Conservation (phyloP, 805 yeast genomes). For the Kazachstania africana region DNA sequence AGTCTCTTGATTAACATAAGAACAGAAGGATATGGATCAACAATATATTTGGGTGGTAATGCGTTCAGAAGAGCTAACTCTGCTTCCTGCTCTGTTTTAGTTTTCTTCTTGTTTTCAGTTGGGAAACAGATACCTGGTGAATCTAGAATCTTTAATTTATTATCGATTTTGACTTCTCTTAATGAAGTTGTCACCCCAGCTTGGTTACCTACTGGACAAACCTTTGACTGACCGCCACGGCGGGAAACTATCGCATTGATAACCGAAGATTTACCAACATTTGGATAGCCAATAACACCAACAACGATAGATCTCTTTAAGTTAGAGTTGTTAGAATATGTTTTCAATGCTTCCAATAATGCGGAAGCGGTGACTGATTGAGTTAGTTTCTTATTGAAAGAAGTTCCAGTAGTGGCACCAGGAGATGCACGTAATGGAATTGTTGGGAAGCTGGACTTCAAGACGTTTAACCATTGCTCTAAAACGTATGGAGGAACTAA, state of each 20-base stretch:
- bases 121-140: conserved; percentile 99
- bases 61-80: conserved; percentile 82
- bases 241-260: conserved; percentile 80
- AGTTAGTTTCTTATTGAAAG: conserved; percentile 65
- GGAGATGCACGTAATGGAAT: conserved; percentile 77
- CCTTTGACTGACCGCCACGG: conserved; percentile 53
- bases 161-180: conserved; percentile 87
- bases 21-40: conserved; percentile 78
- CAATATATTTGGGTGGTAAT: conserved; percentile 72
- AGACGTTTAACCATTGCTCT: conserved; percentile 70
- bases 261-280: conserved; percentile 91
- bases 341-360: conserved; percentile 68
- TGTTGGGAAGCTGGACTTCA: conserved; percentile 80
- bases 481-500: conserved; percentile 77
- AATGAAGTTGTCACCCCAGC: conserved; percentile 93
- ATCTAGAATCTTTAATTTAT: conserved; percentile 77
- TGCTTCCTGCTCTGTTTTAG: conserved; percentile 65
- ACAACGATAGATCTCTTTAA: conserved; percentile 82
- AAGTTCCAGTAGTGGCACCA: conserved; percentile 54
- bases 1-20: conserved; percentile 64
- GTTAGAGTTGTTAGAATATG: conserved; percentile 73
- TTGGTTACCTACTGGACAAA: conserved; percentile 94
- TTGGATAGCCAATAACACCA: conserved; percentile 96
- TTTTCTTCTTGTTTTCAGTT: conserved; percentile 38
- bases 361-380: conserved; percentile 60